A percentile compares a stretch with the other conserved stretches of the same genome.
These are phyloP conservation scores for Stephania cephalantha DNA, from an alignment of 164 flowering plant species.

Conservation along the genomic window DNA sequence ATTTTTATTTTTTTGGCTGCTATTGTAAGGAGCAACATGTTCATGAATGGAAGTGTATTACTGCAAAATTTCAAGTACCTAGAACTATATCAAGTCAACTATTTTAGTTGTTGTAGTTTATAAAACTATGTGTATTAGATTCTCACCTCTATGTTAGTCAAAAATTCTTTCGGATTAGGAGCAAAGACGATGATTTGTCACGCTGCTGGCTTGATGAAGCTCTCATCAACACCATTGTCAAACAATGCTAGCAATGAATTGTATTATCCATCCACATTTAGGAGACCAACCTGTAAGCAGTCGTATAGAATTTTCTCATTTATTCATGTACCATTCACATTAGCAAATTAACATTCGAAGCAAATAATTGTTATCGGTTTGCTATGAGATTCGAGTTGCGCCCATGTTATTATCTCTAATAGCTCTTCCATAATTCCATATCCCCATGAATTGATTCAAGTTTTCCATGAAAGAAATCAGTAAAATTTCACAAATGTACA, in stretches of 20 bases:
- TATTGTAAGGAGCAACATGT: conserved; percentile 66
- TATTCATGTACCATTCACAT: background rate
- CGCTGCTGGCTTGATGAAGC: conserved; percentile 82
- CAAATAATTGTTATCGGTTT: conserved; percentile 49
- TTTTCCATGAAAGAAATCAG: background rate
- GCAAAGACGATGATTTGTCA: conserved; percentile 77
- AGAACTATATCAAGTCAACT: background rate
- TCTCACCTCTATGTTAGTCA: conserved; percentile 69
- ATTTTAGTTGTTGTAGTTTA: background rate
- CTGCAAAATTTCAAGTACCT: conserved; percentile 36
- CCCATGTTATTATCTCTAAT: conserved; percentile 89
- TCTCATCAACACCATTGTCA: conserved; percentile 85
- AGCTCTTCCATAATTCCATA: conserved; percentile 95
- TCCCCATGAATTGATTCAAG: conserved; percentile 50
- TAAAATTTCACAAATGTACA: background rate
- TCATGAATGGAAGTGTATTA: conserved; percentile 59
- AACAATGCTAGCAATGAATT: conserved; percentile 67
- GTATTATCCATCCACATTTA: conserved; percentile 89
- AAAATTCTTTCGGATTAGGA: conserved; percentile 67
- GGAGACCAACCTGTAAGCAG: conserved; percentile 61
- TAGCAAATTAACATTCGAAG: background rate
- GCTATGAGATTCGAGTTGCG: conserved; percentile 87
- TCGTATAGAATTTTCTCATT: background rate
- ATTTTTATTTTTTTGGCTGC: conserved; percentile 76
- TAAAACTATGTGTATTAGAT: background rate